Conservation (phyloP, 75 land plant genomes). For the Pinus albicaulis region DNA sequence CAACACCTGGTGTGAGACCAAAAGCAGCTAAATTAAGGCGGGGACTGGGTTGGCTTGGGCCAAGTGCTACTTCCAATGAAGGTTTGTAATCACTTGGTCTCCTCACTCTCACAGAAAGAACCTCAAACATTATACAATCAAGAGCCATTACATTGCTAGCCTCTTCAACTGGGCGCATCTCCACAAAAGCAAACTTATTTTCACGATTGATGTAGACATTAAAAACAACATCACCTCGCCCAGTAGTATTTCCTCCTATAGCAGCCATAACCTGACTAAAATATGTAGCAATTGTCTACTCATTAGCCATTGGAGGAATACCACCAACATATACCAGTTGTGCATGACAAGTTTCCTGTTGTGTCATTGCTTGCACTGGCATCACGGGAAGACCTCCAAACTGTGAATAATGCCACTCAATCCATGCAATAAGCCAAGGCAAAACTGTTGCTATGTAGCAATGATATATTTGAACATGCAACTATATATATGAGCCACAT, state of each 20-base stretch:
- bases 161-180: slow-evolving; percentile 93
- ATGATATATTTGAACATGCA: no score
- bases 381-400: no score
- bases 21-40: slow-evolving; percentile 26
- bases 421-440: no score
- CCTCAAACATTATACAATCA: slow-evolving; percentile 90
- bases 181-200: no score
- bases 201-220: no score
- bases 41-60: slow-evolving; percentile 89
- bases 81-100: not conserved
- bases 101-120: slow-evolving; percentile 36
- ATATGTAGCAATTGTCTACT: slow-evolving; percentile 66
- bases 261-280: slow-evolving; percentile 93
- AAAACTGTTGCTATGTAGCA: no score
- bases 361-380: no score
- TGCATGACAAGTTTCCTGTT: slow-evolving; percentile 47
- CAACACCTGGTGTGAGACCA: no score
- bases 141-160: slow-evolving; percentile 99
- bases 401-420: no score
- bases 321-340: slow-evolving; percentile 76
- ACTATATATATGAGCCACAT: no score
- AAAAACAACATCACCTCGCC: slow-evolving; percentile 30
- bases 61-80: slow-evolving; percentile 87
- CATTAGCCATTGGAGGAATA: slow-evolving; percentile 68
- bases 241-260: slow-evolving; percentile 95